phyloP scores from a whole-genome alignment of 805 yeast genomes.

The Sungouiozyma ichnusensis region DNA sequence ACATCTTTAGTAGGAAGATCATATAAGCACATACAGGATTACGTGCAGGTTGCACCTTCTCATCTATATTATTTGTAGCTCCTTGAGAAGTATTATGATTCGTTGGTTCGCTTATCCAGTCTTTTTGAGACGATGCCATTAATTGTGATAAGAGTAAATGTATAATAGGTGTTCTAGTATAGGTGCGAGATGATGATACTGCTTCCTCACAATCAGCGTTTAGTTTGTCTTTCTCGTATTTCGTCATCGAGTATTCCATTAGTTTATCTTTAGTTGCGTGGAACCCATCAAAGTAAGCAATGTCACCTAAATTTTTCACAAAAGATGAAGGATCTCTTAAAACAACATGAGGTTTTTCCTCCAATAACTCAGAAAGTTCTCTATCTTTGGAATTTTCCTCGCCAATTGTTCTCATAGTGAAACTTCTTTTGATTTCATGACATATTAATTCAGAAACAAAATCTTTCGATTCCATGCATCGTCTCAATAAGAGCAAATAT shows the following conservation, averaged over 20 bases:
- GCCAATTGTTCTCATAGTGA: constrained; percentile 29
- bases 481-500: constrained; percentile 47
- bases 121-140: constrained; percentile 37
- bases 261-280: constrained; percentile 28
- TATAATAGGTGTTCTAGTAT: constrained; percentile 46
- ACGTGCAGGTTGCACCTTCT: constrained; percentile 32
- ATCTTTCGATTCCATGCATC: constrained; percentile 55
- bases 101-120: constrained; percentile 33
- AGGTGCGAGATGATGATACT: constrained; percentile 6
- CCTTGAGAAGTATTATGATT: constrained; percentile 7
- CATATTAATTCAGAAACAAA: constrained; percentile 40
- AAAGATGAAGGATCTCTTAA: constrained; percentile 41
- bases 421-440: constrained; percentile 39
- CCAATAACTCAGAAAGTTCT: constrained; percentile 38
- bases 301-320: constrained; percentile 34
- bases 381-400: constrained; percentile 28
- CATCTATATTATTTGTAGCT: constrained; percentile 18
- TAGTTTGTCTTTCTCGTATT: constrained; percentile 12
- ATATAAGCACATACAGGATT: constrained; percentile 56
- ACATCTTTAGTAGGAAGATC: constrained; percentile 53
- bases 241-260: constrained; percentile 19
- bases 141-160: constrained; percentile 55
- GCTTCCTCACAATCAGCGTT: constrained; percentile 1
- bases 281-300: constrained; percentile 36
- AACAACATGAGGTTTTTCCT: constrained; percentile 39